These are phyloP conservation scores for Hibiscus mutabilis DNA, from an alignment of 345 rosid species.

Conservation along the genomic window DNA sequence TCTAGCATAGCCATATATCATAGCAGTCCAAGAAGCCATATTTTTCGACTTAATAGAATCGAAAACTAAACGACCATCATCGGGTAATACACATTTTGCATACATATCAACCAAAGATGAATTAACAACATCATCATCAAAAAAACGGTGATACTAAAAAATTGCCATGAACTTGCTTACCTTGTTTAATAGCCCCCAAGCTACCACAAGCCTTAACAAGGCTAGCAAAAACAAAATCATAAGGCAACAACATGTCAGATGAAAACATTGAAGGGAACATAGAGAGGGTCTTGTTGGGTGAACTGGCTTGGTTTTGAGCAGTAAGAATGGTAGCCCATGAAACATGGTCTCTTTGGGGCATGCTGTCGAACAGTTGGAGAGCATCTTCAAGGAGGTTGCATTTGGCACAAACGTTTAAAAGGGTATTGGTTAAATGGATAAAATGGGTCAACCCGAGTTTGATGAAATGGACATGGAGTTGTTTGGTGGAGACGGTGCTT, in stretches of 20 bases:
- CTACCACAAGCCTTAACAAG: constrained; percentile 62
- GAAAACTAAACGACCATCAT: constrained; percentile 40
- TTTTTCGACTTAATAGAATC: constrained; percentile 45
- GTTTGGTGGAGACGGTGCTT: constrained; percentile 15
- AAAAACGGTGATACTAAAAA: constrained; percentile 35
- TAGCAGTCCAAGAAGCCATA: constrained; percentile 56
- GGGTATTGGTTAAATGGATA: constrained; percentile 35
- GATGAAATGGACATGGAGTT: constrained; percentile 46
- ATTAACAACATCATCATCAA: constrained; percentile 56
- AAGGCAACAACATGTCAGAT: constrained; percentile 38
- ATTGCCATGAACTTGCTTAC: constrained; percentile 60
- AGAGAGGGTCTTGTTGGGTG: constrained; percentile 43
- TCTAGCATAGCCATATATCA: constrained; percentile 58
- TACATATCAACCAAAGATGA: constrained; percentile 77
- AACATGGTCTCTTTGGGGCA: constrained; percentile 52
- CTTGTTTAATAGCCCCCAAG: constrained; percentile 39
- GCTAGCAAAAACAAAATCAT: constrained; percentile 53
- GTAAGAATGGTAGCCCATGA: constrained; percentile 70
- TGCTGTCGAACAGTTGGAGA: constrained; percentile 44
- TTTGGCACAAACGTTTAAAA: constrained; percentile 47
- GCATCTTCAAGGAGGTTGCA: constrained; percentile 40
- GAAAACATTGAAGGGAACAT: constrained; percentile 33
- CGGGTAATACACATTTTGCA: constrained; percentile 46
- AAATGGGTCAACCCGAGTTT: constrained; percentile 36
- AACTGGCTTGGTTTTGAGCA: constrained; percentile 44